Base-by-base conservation (phyloP, 306 rosid species). In the Gleditsia sinensis region DNA sequence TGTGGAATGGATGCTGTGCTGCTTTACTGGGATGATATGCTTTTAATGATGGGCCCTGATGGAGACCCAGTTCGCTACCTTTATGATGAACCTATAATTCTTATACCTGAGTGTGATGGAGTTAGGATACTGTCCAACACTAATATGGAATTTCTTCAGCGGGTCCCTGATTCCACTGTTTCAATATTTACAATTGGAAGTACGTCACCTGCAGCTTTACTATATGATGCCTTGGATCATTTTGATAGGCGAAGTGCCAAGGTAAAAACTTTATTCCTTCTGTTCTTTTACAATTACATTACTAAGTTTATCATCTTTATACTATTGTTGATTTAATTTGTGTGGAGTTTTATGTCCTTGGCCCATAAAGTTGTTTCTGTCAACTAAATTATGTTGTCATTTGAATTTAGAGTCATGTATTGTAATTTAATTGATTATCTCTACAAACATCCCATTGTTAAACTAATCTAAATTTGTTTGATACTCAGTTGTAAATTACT, bases 1-100 rank as follows among this genome's bases (percentile, higher is more conserved):
- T 91, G 98, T 79, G 98, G 98, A 75, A 88, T 94, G 96, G 98
- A 94, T 80, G 91, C 96, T 10, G 97, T 94, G 81, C 83, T 94
- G 67, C 91, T 94, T 50, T 91, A 91, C 75, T 94, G 96, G 98
- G 96, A 94, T 78, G 98, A 94, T 83, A 87, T 85, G 89, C 92
- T 94, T 69, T 82, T 94, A 78, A 94, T 94, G 98, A 90, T 94
- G 92, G 97, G 98, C 62, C 98, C 98, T 32, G 87, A 86, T 74
- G 97, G 97, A 50, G 95, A 94, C 39, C 97, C 98, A 0, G 93
- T 94, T 68, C 85, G 85, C 66, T 94, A 94, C 83, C 78, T 94
- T 42, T 91, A 87, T 70, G 98, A 94, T 78, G 98, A 94, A 78
- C 97, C 97, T 0, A 79, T 91, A 30, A 54, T 90, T 77, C 98